Evolutionary conservation across 192 early-diverging fungal species (phyloP).

Genomic region (Linnemannia elongata): DNA sequence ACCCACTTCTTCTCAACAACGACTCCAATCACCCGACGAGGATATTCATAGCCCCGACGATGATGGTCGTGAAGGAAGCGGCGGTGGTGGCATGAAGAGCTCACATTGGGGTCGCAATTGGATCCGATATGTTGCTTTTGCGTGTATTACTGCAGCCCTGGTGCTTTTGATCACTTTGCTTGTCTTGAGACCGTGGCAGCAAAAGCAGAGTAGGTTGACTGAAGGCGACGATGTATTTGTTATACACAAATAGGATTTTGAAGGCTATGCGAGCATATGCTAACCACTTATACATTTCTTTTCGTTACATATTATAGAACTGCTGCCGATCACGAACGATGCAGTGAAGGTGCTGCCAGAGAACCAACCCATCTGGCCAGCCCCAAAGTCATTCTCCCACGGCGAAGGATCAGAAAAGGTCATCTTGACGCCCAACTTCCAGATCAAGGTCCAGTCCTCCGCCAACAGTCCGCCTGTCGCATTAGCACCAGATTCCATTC

Average conservation of each 20-base stretch:
- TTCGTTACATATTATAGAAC: neutral
- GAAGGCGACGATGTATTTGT: neutral
- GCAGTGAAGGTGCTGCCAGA: constrained; percentile 37
- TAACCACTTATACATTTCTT: neutral
- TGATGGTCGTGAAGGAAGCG: neutral
- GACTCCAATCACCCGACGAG: neutral
- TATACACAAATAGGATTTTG: neutral
- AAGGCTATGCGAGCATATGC: too few species aligned
- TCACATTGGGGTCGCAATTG: constrained; percentile 29
- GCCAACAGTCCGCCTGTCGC: neutral
- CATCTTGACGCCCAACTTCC: constrained; percentile 12
- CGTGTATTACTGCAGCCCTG: neutral
- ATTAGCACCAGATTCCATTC: neutral
- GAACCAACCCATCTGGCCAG: constrained; percentile 50
- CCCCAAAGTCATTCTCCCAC: constrained; percentile 27
- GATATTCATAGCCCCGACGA: neutral
- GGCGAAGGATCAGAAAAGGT: constrained; percentile 14
- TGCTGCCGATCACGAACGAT: constrained; percentile 27
- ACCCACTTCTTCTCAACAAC: constrained; percentile 1
- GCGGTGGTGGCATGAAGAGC: neutral
- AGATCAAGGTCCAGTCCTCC: constrained; percentile 22
- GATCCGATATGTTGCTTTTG: constrained; percentile 2
- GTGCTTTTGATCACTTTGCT: neutral
- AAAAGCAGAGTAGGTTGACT: constrained; percentile 7
- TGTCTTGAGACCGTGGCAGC: constrained; percentile 27